Evolutionary conservation across 495 filamentous ascomycete species (phyloP), one percentile per base, ranked within the genome.

Genomic region (Penicillium cinerascens): DNA sequence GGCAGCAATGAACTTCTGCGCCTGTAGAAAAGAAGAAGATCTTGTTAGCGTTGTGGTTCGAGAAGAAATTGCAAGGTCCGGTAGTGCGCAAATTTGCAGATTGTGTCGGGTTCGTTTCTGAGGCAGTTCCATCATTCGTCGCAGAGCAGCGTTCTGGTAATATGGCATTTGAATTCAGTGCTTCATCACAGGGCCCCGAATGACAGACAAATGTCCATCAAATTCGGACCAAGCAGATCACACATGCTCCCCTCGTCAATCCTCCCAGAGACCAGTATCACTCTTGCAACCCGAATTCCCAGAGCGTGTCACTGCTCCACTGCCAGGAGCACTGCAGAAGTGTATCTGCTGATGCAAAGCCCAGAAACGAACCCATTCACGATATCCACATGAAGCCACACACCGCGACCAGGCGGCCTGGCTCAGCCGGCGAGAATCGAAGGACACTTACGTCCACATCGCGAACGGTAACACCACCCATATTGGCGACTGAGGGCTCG

Each of bases 1-100:
- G 74, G 90, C 87, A 55, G 80, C 74, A 75, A 96, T 92, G 81
- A 97, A 97, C 81, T 96, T 92, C 71, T 92, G 87, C 70, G 91
- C 88, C 87, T 87, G 66, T 73, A 61, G 23, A 21, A 33, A 16
- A 50, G 37, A 57, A 57, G 41, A 55, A 45, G 46, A 46, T 33
- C 22, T 49, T 21, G 57, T 71, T 63, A 66, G 60, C 65, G 59
- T 63, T 52, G 49, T 55, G 54, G 27, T 41, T 48, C 36, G 40
- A 40, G 46, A 41, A 7, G 29, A 15, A 18, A 40, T 23, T 50
- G 42, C 15, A 37, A 55, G 51, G 16, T 51, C 52, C 37, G 51
- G 46, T 36, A 42, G 47, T 51, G 52, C 48, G 52, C 40, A 49
- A 43, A 50, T 47, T 53, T 57, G 54, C 44, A 52, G 49, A 56